Percentiles rank a stretch among this genome's conserved stretches.
These are phyloP conservation scores for Triadica sebifera DNA, from an alignment of 345 rosid species.

Conservation along the genomic window DNA sequence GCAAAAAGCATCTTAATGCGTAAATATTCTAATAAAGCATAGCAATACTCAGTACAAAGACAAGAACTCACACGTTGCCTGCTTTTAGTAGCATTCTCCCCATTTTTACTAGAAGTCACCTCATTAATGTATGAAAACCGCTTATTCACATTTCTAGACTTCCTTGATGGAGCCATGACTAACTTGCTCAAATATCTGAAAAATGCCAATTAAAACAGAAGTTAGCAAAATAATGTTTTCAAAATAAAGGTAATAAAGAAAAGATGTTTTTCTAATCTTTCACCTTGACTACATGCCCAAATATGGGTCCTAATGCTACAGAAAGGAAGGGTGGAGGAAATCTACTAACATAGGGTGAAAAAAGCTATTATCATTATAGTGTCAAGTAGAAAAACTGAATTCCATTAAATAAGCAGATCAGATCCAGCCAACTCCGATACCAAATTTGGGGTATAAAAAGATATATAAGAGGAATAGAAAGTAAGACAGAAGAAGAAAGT, in stretches of 20 bases:
- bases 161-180: constrained; percentile 70
- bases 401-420: not conserved
- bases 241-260: not conserved
- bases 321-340: not conserved
- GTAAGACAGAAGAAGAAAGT: not conserved
- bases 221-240: not conserved
- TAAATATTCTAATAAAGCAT: not conserved
- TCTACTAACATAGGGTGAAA: not conserved
- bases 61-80: constrained; percentile 54
- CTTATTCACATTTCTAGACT: constrained; percentile 53
- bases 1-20: not conserved
- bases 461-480: not conserved
- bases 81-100: constrained; percentile 19
- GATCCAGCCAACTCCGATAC: not conserved
- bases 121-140: constrained; percentile 45
- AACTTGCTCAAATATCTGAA: constrained; percentile 35
- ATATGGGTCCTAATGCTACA: not conserved
- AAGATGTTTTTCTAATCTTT: not conserved
- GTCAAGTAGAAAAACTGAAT: not conserved
- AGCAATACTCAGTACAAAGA: not conserved
- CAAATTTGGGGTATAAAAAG: not conserved
- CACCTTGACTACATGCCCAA: not conserved
- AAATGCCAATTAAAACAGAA: constrained; percentile 17
- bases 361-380: too few species aligned
- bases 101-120: constrained; percentile 46